Conservation (phyloP, 352 stramenopile genomes). For the Elongisporangium anandrum region DNA sequence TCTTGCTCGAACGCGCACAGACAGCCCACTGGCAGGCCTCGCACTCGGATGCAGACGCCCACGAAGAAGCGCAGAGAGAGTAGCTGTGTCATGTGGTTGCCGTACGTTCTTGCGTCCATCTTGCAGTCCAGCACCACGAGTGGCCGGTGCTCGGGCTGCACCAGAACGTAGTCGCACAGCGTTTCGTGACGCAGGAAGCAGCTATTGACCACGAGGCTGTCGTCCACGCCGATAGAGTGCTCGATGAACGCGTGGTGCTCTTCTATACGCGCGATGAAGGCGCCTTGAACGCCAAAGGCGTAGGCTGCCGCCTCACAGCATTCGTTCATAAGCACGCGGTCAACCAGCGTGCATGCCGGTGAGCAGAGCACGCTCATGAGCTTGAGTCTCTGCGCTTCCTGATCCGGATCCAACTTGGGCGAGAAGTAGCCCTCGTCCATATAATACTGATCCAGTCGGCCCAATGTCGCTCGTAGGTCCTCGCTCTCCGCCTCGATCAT, state of each 20-base stretch:
- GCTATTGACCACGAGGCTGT: conserved; percentile 15
- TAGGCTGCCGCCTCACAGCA: conserved; percentile 45
- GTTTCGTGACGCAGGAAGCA: conserved; percentile 39
- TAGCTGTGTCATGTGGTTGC: conserved; percentile 55
- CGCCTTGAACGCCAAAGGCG: conserved; percentile 36
- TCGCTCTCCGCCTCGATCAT: conserved; percentile 23
- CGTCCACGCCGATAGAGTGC: conserved; percentile 31
- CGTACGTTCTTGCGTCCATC: conserved; percentile 34
- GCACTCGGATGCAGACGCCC: conserved; percentile 39
- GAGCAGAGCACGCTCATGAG: conserved; percentile 49
- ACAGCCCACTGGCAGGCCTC: conserved; percentile 47
- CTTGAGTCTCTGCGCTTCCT: conserved; percentile 39
- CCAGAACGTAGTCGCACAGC: conserved; percentile 55
- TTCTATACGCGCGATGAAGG: conserved; percentile 58
- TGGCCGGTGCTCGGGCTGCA: conserved; percentile 31
- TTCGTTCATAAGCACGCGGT: conserved; percentile 48
- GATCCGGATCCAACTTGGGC: conserved; percentile 28
- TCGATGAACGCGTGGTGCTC: conserved; percentile 46
- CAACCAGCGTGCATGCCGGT: conserved; percentile 50
- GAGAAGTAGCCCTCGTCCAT: conserved; percentile 39
- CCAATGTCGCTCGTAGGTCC: conserved; percentile 37
- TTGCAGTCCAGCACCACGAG: conserved; percentile 45
- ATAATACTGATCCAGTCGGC: conserved; percentile 42
- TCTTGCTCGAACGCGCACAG: conserved; percentile 52
- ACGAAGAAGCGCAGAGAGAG: conserved; percentile 50